These are phyloP conservation scores for Pleurotus salmoneostramineus DNA, from an alignment of 768 basidiomycete genomes.

Conservation along the genomic window DNA sequence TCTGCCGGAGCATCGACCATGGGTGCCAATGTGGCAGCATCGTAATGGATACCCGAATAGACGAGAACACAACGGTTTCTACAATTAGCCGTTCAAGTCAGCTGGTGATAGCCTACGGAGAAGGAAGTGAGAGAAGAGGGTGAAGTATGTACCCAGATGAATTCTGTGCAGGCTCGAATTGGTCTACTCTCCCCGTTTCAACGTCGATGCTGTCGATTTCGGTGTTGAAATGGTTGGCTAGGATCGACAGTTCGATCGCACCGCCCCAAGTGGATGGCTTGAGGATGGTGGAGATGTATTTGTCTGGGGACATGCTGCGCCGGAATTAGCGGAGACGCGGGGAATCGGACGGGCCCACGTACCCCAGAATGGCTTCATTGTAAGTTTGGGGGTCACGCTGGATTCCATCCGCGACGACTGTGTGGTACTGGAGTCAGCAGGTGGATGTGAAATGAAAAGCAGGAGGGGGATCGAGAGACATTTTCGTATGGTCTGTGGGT, in stretches of 20 bases:
- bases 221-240: slow-evolving; percentile 75
- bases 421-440: background rate
- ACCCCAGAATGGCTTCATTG: slow-evolving; percentile 88
- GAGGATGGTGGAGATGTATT: slow-evolving; percentile 80
- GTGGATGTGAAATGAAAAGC: background rate
- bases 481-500: slow-evolving; percentile 67
- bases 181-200: slow-evolving; percentile 84
- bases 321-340: background rate
- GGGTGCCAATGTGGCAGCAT: slow-evolving; percentile 83
- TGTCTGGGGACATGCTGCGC: slow-evolving; percentile 44
- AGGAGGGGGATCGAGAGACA: background rate
- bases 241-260: slow-evolving; percentile 87
- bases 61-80: slow-evolving; percentile 67
- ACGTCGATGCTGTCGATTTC: slow-evolving; percentile 93
- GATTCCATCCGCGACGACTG: slow-evolving; percentile 86
- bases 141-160: background rate
- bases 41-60: slow-evolving; percentile 97
- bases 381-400: slow-evolving; percentile 66
- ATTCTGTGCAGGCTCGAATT: slow-evolving; percentile 1
- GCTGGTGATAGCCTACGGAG: slow-evolving; percentile 26
- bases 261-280: slow-evolving; percentile 89
- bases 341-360: slow-evolving; percentile 6
- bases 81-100: slow-evolving; percentile 21
- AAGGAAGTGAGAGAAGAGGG: slow-evolving; percentile 45
- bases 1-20: slow-evolving; percentile 69